Percentiles rank a stretch among this genome's conserved stretches.
These are phyloP conservation scores for Artemisia tridentata DNA, from an alignment of 129 eudicot species.

Conservation along the genomic window DNA sequence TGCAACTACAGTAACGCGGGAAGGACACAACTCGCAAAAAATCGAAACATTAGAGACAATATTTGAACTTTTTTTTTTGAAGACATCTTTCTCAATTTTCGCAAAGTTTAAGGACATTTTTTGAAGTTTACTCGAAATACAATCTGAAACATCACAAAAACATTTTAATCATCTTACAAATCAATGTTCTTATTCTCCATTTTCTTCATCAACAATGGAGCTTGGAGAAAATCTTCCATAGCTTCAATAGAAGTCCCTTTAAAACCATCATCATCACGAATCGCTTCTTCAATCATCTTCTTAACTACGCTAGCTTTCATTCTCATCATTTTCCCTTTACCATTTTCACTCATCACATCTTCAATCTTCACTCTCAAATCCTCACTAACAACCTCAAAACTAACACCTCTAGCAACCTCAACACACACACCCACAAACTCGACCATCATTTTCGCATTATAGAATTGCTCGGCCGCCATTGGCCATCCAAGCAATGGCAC, in stretches of 20 bases:
- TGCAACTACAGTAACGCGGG: too few species aligned
- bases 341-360: conserved; percentile 46
- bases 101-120: too few species aligned
- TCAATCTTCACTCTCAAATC: conserved; percentile 51
- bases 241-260: conserved; percentile 61
- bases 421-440: conserved; percentile 50
- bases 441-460: conserved; percentile 51
- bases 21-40: too few species aligned
- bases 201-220: conserved; percentile 33
- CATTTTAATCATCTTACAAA: background rate
- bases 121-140: too few species aligned
- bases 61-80: too few species aligned
- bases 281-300: conserved; percentile 34
- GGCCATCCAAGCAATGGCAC: conserved; percentile 67
- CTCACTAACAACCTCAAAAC: conserved; percentile 42
- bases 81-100: too few species aligned
- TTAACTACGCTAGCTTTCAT: conserved; percentile 42
- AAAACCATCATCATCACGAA: conserved; percentile 27
- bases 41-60: too few species aligned
- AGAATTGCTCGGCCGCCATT: conserved; percentile 55
- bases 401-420: conserved; percentile 55
- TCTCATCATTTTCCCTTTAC: conserved; percentile 43
- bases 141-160: background rate
- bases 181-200: background rate
- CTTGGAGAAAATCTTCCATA: conserved; percentile 50